Evolutionary conservation across 2,329 filamentous ascomycete genomes (phyloP).

Genomic region (Sarocladiaceae sp.): DNA sequence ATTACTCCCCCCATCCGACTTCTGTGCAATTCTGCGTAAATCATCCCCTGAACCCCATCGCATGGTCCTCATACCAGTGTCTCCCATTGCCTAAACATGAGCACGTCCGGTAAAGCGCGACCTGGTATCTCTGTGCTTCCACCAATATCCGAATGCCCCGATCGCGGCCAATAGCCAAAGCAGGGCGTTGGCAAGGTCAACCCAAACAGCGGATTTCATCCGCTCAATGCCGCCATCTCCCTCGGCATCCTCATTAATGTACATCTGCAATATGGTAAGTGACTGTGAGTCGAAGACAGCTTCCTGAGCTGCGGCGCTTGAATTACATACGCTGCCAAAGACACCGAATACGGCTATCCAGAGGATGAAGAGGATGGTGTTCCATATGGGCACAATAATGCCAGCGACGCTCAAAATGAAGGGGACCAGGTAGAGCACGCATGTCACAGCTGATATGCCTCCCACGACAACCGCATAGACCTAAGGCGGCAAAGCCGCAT

Average conservation of each 20-base stretch:
- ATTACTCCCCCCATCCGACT: too few relatives aligned
- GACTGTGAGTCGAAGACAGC: neutral
- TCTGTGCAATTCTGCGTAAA: too few relatives aligned
- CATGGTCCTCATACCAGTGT: too few relatives aligned
- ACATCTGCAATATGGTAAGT: constrained; percentile 45
- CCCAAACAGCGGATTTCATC: constrained; percentile 85
- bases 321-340: constrained; percentile 58
- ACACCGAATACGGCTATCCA: constrained; percentile 80
- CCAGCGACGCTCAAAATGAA: constrained; percentile 46
- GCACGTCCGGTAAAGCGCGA: constrained; percentile 55
- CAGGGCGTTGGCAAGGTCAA: constrained; percentile 67
- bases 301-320: neutral
- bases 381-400: constrained; percentile 56
- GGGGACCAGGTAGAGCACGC: constrained; percentile 59
- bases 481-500: constrained; percentile 19
- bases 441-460: constrained; percentile 57
- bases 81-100: constrained; percentile 32
- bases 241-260: constrained; percentile 61
- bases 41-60: too few relatives aligned
- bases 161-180: constrained; percentile 66
- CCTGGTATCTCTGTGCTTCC: constrained; percentile 43
- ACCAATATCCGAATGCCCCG: constrained; percentile 53
- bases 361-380: constrained; percentile 65
- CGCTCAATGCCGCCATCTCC: constrained; percentile 57
- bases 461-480: constrained; percentile 68